Conservation (phyloP, 768 basidiomycete genomes). For the Exsudoporus frostii region DNA sequence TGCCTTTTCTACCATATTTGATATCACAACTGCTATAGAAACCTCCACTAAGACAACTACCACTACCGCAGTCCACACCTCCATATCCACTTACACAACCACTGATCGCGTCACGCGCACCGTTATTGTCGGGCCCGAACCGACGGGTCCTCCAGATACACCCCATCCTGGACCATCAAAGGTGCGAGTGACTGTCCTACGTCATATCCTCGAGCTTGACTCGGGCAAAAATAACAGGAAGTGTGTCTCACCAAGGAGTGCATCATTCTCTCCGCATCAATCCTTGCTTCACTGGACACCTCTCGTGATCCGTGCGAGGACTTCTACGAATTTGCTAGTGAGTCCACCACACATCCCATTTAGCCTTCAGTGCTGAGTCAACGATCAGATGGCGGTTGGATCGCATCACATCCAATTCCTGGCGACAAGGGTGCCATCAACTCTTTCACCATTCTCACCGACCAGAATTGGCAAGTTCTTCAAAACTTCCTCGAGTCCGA, state of each 20-base stretch:
- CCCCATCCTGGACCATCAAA: constrained; percentile 61
- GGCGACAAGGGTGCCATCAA: constrained; percentile 76
- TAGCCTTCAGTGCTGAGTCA: constrained; percentile 3
- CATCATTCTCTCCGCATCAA: constrained; percentile 76
- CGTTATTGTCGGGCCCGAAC: constrained; percentile 40
- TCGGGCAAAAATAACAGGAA: constrained; percentile 38
- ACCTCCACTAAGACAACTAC: constrained; percentile 42
- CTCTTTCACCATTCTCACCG: constrained; percentile 66
- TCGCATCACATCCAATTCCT: constrained; percentile 77
- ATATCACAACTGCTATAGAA: constrained; percentile 36
- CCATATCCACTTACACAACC: constrained; percentile 37
- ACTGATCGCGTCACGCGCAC: constrained; percentile 38
- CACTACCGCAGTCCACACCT: constrained; percentile 36
- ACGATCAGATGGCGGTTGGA: constrained; percentile 80
- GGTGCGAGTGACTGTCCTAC: constrained; percentile 30
- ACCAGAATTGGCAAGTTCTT: constrained; percentile 77
- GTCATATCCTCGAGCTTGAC: not conserved
- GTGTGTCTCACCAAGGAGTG: constrained; percentile 77
- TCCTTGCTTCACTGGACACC: constrained; percentile 77
- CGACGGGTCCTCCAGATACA: constrained; percentile 40
- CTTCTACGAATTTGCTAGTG: constrained; percentile 91
- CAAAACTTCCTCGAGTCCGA: constrained; percentile 61
- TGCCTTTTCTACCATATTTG: constrained; percentile 30
- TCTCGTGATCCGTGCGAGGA: constrained; percentile 91
- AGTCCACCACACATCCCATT: constrained; percentile 31